A percentile compares a stretch with the other conserved stretches of the same genome.
These are phyloP conservation scores for Rusavskia elegans DNA, from an alignment of 495 filamentous ascomycete species.

Conservation along the genomic window DNA sequence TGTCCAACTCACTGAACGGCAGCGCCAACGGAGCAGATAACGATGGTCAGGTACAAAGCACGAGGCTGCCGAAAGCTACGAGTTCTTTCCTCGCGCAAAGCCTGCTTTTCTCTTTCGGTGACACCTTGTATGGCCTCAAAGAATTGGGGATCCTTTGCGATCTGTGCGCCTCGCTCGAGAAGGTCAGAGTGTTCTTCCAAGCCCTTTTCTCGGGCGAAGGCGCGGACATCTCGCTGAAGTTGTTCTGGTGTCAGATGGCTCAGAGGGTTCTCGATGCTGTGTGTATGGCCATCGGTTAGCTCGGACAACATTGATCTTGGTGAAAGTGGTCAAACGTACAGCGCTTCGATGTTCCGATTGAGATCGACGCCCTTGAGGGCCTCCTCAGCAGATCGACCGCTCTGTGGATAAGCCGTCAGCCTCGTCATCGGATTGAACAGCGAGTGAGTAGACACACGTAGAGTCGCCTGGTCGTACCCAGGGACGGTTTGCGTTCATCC, in stretches of 20 bases:
- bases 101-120: constrained; percentile 33
- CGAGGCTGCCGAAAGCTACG: constrained; percentile 48
- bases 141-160: constrained; percentile 35
- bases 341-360: constrained; percentile 12
- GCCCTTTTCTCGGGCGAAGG: constrained; percentile 38
- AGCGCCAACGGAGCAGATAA: constrained; percentile 33
- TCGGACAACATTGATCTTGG: background rate
- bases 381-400: constrained; percentile 5
- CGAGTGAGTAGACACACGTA: background rate
- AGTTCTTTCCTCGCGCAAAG: constrained; percentile 39
- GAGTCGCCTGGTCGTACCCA: background rate
- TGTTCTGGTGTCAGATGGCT: constrained; percentile 36
- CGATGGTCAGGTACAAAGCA: constrained; percentile 44
- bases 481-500: background rate
- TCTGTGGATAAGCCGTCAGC: constrained; percentile 4
- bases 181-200: constrained; percentile 40
- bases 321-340: constrained; percentile 3
- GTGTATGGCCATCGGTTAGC: background rate
- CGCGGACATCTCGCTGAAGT: constrained; percentile 38
- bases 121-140: constrained; percentile 32
- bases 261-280: constrained; percentile 42
- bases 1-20: constrained; percentile 31
- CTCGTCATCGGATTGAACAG: background rate
- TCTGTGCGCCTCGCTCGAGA: constrained; percentile 48
- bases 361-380: constrained; percentile 8